Conservation (phyloP, 2,329 filamentous ascomycete species). For the Lomentospora prolificans region DNA sequence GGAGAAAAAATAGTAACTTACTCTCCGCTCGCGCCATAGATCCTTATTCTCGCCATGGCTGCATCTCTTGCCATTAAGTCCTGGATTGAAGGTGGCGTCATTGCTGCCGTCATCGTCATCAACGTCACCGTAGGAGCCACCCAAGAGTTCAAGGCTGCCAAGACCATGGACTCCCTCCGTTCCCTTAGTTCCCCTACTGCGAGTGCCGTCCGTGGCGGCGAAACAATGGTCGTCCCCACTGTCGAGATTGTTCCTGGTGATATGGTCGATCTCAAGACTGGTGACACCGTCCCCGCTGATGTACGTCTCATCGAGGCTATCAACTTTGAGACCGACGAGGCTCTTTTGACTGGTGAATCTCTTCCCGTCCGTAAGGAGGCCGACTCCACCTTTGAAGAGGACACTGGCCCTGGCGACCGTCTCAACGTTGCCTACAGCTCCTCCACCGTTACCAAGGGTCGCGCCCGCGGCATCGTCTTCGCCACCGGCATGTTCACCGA, state of each 20-base stretch:
- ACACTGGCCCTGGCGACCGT: conserved; percentile 43
- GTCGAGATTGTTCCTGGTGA: conserved; percentile 47
- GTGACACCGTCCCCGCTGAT: conserved; percentile 54
- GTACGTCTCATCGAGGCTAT: conserved; percentile 46
- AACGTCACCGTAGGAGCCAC: conserved; percentile 45
- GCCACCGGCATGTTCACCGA: conserved; percentile 53
- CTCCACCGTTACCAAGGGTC: conserved; percentile 51
- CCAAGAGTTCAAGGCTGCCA: conserved; percentile 36
- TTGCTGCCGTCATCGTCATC: conserved; percentile 45
- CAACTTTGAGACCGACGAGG: conserved; percentile 61
- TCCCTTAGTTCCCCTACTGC: conserved; percentile 34
- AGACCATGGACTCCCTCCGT: conserved; percentile 38
- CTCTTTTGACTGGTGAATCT: conserved; percentile 54
- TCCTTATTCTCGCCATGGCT: conserved; percentile 47
- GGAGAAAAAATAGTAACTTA: neutral
- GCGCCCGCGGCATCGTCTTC: conserved; percentile 49
- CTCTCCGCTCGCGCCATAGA: conserved; percentile 17
- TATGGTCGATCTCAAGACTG: conserved; percentile 41
- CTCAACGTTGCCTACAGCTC: conserved; percentile 55
- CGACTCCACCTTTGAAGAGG: conserved; percentile 28
- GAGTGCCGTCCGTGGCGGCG: conserved; percentile 31
- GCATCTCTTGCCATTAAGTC: conserved; percentile 48
- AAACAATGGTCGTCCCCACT: conserved; percentile 25
- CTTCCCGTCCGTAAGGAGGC: conserved; percentile 47
- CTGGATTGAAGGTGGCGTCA: conserved; percentile 51